Base-by-base conservation (phyloP, 768 basidiomycete genomes). In the Xerocomus brunneocitrinus region DNA sequence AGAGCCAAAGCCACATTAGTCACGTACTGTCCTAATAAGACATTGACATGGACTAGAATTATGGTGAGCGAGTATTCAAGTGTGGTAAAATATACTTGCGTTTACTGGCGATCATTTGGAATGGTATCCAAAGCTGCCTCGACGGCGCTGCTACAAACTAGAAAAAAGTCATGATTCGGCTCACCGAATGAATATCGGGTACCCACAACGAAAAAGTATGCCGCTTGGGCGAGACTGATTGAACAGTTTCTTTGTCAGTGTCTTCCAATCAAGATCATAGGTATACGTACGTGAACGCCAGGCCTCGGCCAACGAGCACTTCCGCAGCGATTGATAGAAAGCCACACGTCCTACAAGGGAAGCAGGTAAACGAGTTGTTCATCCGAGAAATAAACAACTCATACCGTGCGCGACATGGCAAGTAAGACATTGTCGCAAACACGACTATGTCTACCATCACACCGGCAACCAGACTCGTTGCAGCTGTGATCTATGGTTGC, bases 31-130 rank as follows among this genome's bases (percentile, higher is more conserved):
- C 47, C 67, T 4, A 69, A 50, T 5, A 69, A 25, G 12, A 57
- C 59, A n/a, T 69, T 69, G 31, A 67, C 57, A 19, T 65, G 63
- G 25, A 71, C 67, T 69, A 39, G n/a, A 19, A 47, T 2, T 5
- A 13, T n/a, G 1, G 24, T 61, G 27, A 58, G 50, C 24, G 4
- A 8, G 16, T n/a, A 19, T 24, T 47, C 2, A 14, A 8, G 6
- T 3, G 5, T 1, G 16, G 5, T 9, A 2, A 50, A 16, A 4
- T 5, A 16, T 8, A 51, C 69, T 19, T 38, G 65, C 67, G 0
- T 41, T 67, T 71, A 53, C 58, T 39, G 8, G 57, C 25, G 3
- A 61, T 19, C 69, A 69, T 70, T 49, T 69, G 65, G 2, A 69
- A 13, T 10, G 60, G 57, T 41, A 69, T 34, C 67, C 69, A 71